These are phyloP conservation scores for Aphanomyces invadans DNA, from an alignment of 352 stramenopile genomes.

Conservation along the genomic window DNA sequence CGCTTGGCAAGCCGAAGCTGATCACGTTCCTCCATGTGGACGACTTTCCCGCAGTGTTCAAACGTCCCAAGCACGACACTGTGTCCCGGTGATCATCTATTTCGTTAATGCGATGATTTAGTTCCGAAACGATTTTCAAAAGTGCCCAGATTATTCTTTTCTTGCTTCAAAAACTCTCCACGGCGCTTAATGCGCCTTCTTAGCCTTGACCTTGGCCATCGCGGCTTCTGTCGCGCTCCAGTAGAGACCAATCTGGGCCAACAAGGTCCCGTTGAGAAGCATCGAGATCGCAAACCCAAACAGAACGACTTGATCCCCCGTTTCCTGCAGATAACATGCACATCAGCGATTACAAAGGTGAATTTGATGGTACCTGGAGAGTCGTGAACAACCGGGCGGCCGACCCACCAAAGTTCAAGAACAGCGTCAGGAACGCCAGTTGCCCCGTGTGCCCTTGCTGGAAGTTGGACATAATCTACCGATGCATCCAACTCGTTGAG, in stretches of 20 bases:
- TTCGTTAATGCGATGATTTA: too few relatives aligned
- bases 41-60: conserved; percentile 58
- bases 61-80: not conserved
- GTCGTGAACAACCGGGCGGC: conserved; percentile 82
- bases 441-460: conserved; percentile 86
- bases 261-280: conserved; percentile 65
- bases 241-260: conserved; percentile 75
- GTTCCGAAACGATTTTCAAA: too few relatives aligned
- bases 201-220: conserved; percentile 38
- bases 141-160: not conserved
- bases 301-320: conserved; percentile 63
- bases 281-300: conserved; percentile 62
- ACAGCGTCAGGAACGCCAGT: conserved; percentile 74
- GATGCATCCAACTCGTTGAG: too few relatives aligned
- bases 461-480: conserved; percentile 83
- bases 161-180: not conserved
- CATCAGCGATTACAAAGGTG: not conserved
- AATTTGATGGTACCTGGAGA: conserved; percentile 46
- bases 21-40: conserved; percentile 75
- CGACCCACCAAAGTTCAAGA: conserved; percentile 76
- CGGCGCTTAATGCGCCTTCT: conserved; percentile 67
- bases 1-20: conserved; percentile 50
- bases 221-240: conserved; percentile 75
- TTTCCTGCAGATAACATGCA: conserved; percentile 38
- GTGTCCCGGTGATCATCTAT: not conserved